These are phyloP conservation scores for Nicotiana undulata DNA, from an alignment of 257 asterid species.

Conservation along the genomic window DNA sequence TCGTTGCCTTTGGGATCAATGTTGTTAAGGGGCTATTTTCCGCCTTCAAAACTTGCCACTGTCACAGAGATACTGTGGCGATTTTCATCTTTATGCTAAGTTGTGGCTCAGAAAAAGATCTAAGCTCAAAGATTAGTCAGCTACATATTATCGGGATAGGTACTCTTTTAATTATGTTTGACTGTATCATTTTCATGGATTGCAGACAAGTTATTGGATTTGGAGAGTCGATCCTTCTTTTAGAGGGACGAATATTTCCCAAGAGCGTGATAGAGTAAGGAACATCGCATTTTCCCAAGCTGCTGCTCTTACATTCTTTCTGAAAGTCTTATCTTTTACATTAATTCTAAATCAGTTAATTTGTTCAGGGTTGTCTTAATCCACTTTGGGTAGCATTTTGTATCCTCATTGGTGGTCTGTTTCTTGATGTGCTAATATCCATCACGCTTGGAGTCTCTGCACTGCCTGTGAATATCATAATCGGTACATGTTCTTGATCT, in stretches of 20 bases:
- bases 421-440: conserved; percentile 69
- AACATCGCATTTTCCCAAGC: background rate
- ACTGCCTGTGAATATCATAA: conserved; percentile 68
- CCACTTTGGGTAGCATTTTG: conserved; percentile 82
- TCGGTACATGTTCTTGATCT: conserved; percentile 28
- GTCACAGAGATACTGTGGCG: no score
- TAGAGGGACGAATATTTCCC: conserved; percentile 24
- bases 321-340: background rate
- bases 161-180: conserved; percentile 1
- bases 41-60: no score
- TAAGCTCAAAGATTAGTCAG: background rate
- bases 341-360: conserved; percentile 10
- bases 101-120: background rate
- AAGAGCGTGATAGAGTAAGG: conserved; percentile 49
- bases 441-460: conserved; percentile 73
- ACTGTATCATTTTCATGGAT: conserved; percentile 11
- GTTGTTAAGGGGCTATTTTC: no score
- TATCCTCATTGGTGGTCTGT: conserved; percentile 66
- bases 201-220: conserved; percentile 61
- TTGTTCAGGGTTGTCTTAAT: conserved; percentile 50
- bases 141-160: background rate
- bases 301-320: background rate
- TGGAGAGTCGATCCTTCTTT: conserved; percentile 65
- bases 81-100: no score
- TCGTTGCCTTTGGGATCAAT: no score